Evolutionary conservation across 305 asterid species (phyloP), one percentile per base, ranked within the genome.

Genomic region (Fraxinus floribunda): DNA sequence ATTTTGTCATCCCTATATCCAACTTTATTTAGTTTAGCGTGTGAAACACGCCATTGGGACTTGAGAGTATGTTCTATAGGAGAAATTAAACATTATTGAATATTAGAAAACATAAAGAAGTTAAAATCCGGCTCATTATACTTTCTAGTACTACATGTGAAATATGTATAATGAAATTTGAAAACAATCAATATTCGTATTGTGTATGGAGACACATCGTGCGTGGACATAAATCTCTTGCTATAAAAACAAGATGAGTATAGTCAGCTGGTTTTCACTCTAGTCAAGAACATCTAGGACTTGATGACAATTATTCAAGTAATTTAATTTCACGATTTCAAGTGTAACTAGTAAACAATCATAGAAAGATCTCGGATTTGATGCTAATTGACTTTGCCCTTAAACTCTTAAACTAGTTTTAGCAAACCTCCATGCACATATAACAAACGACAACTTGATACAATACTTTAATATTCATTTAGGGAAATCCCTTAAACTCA

Each of bases 221-320:
- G 24, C 24, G 24, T 22, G 24, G 24, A 22, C 24, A 22, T 22
- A 22, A 22, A 22, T 22, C 24, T 22, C 24, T 22, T 22, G 24
- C 24, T n/a, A n/a, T n/a, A 83, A 85, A 81, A 85, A 85, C 88
- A 83, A 20, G 80, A 75, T 75, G 86, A 84, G 82, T 39, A 83
- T 29, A 85, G 41, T 76, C 41, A 82, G 90, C 87, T 84, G 89
- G n/a, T 35, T 85, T 84, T 78, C 88, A 70, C 88, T 55, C 77
- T 2, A 84, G 77, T 85, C 89, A 81, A 89, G 86, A 82, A 15
- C 86, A 75, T 84, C 89, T 78, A 79, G 86, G 88, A 75, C 29
- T 86, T 80, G 85, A 82, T 79, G 83, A 82, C 46, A 88, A 68
- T 86, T 29, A 70, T 18, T 52, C 84, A 80, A 80, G 64, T 80